These are phyloP conservation scores for Rhodamnia argentea DNA, from an alignment of 345 rosid species.

Conservation along the genomic window DNA sequence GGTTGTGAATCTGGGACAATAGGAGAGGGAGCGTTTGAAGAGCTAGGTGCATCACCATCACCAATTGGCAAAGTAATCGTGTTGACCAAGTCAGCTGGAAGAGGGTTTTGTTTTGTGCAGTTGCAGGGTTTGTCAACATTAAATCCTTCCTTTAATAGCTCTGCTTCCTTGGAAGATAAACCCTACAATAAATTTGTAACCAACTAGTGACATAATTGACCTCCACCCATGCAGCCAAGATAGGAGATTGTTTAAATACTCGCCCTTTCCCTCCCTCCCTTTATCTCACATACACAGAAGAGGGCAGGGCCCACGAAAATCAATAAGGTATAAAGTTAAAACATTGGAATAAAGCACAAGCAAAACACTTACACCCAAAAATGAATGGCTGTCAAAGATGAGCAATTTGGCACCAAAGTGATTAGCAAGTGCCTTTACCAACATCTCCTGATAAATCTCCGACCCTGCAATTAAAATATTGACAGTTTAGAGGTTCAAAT, in stretches of 20 bases:
- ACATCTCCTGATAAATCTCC: conserved; percentile 86
- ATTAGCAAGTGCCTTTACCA: conserved; percentile 81
- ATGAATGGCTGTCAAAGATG: conserved; percentile 65
- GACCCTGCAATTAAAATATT: conserved; percentile 47
- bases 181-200: conserved; percentile 26
- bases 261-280: not conserved
- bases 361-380: conserved; percentile 63
- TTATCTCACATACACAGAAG: not conserved
- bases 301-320: not conserved
- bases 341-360: not conserved
- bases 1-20: conserved; percentile 46
- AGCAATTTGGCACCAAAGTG: conserved; percentile 75
- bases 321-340: not conserved
- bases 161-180: conserved; percentile 72
- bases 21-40: conserved; percentile 35
- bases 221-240: not conserved
- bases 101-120: conserved; percentile 34
- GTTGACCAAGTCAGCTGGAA: conserved; percentile 32
- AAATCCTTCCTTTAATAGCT: conserved; percentile 55
- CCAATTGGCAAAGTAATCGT: conserved; percentile 23
- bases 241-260: not conserved
- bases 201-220: not conserved
- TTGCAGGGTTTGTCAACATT: conserved; percentile 43
- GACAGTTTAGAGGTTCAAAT: not conserved
- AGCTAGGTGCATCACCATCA: conserved; percentile 52